phyloP scores from a whole-genome alignment of 1,139 yeast genomes.

The Yamadazyma conglobata region DNA sequence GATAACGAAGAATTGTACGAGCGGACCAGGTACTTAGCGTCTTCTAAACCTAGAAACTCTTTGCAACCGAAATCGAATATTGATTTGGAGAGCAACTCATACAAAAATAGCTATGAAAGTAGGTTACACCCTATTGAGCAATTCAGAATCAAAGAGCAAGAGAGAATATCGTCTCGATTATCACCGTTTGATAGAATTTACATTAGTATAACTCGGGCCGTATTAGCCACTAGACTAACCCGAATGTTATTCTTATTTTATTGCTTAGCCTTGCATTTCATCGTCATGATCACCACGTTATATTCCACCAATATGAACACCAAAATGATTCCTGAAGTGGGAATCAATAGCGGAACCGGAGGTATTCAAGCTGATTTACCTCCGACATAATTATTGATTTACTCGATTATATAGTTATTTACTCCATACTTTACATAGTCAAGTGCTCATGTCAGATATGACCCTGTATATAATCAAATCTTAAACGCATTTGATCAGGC shows the following conservation, averaged over 20 bases:
- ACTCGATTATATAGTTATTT: no score
- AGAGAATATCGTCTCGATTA: slow-evolving; percentile 66
- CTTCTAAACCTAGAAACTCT: slow-evolving; percentile 21
- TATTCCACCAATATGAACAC: slow-evolving; percentile 53
- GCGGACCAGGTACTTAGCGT: slow-evolving; percentile 71
- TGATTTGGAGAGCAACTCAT: slow-evolving; percentile 57
- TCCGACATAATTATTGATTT: no score
- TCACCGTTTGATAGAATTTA: slow-evolving; percentile 81
- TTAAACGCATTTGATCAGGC: background rate
- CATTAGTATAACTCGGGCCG: slow-evolving; percentile 66
- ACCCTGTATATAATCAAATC: no score
- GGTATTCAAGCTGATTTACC: slow-evolving; percentile 21
- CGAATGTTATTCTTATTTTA: slow-evolving; percentile 72
- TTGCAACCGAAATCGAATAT: slow-evolving; percentile 35
- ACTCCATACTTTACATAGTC: no score
- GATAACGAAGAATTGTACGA: slow-evolving; percentile 83
- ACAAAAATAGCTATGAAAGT: slow-evolving; percentile 67
- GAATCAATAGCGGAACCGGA: slow-evolving; percentile 46
- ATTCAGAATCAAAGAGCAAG: slow-evolving; percentile 75
- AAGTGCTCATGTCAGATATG: no score
- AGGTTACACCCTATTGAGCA: slow-evolving; percentile 81
- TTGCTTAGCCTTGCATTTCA: slow-evolving; percentile 69
- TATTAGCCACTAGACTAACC: slow-evolving; percentile 69
- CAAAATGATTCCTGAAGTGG: slow-evolving; percentile 48
- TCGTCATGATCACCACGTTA: slow-evolving; percentile 65